phyloP scores from a whole-genome alignment of 176 grass and related monocot genomes.

The Ananas comosus region DNA sequence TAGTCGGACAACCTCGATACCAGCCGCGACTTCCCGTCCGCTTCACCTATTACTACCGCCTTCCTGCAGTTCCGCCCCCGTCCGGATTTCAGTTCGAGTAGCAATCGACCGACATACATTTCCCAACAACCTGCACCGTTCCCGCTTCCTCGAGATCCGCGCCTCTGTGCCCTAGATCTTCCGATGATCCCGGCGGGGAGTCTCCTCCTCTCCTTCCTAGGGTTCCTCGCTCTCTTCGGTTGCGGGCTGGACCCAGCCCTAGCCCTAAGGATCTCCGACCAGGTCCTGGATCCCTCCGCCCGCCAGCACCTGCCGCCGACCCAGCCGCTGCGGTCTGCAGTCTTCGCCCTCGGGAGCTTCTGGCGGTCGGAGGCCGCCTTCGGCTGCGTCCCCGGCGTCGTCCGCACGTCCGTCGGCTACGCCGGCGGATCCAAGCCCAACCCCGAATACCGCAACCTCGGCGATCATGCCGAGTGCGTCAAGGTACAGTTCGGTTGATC shows the following conservation, averaged over 20 bases:
- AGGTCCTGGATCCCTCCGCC: conserved; percentile 2
- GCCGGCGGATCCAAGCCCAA: conserved; percentile 61
- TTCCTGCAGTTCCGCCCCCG: no score
- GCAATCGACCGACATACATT: no score
- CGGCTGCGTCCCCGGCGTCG: conserved; percentile 61
- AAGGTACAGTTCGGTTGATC: conserved; percentile 26
- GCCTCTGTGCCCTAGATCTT: neutral
- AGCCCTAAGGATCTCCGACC: conserved; percentile 19
- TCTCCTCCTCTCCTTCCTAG: conserved; percentile 2
- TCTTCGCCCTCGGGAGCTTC: conserved; percentile 90
- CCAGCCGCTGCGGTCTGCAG: conserved; percentile 29
- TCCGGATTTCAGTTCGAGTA: no score
- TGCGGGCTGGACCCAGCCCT: neutral
- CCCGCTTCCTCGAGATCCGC: conserved; percentile 3
- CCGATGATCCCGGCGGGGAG: conserved; percentile 14
- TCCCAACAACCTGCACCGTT: neutral
- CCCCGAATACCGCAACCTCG: conserved; percentile 73
- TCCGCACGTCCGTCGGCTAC: conserved; percentile 85
- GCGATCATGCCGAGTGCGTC: conserved; percentile 88
- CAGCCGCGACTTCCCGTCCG: no score
- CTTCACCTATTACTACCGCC: no score
- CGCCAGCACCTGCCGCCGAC: neutral
- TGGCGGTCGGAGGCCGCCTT: conserved; percentile 78
- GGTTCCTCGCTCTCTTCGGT: conserved; percentile 16
- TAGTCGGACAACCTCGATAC: no score